A percentile compares a stretch with the other conserved stretches of the same genome.
These are phyloP conservation scores for Cucurbita pepo DNA, from an alignment of 306 rosid genomes.

Conservation along the genomic window DNA sequence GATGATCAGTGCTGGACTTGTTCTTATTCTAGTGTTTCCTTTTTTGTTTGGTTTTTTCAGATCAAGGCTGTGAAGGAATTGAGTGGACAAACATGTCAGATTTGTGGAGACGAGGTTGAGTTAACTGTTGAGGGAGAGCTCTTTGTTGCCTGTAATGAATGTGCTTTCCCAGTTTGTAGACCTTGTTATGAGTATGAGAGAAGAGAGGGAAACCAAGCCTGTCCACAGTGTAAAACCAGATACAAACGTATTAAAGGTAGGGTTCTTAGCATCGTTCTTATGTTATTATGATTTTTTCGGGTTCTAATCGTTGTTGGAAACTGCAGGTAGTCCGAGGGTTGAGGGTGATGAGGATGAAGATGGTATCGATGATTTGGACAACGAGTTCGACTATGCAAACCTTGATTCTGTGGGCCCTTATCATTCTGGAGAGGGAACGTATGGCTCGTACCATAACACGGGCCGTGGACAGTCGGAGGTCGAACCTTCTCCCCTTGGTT, in stretches of 20 bases:
- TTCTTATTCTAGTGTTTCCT: background rate
- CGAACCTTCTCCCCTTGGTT: constrained; percentile 47
- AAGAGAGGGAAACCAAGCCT: constrained; percentile 10
- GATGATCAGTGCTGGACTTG: background rate
- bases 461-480: constrained; percentile 34
- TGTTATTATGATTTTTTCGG: background rate
- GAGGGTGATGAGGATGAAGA: constrained; percentile 97
- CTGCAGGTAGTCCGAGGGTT: constrained; percentile 80
- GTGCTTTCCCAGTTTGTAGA: constrained; percentile 11
- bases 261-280: background rate
- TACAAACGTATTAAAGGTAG: constrained; percentile 7
- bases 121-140: background rate
- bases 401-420: constrained; percentile 27
- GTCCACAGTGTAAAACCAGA: constrained; percentile 10
- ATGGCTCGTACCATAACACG: constrained; percentile 23
- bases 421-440: constrained; percentile 27
- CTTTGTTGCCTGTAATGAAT: constrained; percentile 11
- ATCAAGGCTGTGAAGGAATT: constrained; percentile 3
- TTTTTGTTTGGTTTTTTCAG: background rate
- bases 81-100: constrained; percentile 7
- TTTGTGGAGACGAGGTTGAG: constrained; percentile 9
- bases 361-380: constrained; percentile 77
- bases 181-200: constrained; percentile 10
- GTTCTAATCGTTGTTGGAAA: background rate
- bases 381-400: constrained; percentile 66